A percentile compares a stretch with the other conserved stretches of the same genome.
Evolutionary conservation across 2,329 filamentous ascomycete genomes (phyloP).

Genomic region (Eutypella sp.): DNA sequence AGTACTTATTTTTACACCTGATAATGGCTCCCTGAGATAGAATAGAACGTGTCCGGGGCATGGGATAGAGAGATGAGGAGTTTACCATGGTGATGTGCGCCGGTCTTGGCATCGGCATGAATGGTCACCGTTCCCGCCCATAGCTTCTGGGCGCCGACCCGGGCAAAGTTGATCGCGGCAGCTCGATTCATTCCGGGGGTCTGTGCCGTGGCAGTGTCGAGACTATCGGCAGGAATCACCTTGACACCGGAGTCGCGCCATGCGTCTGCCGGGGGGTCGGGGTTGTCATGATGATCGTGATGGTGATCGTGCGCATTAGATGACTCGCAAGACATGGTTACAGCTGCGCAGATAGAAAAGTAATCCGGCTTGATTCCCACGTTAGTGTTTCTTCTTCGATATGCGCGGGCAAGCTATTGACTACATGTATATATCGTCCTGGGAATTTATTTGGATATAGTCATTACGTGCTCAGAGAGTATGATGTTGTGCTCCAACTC

Average conservation of each 20-base stretch:
- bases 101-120: conserved; percentile 38
- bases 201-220: conserved; percentile 36
- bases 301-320: conserved; percentile 1
- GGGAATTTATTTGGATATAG: not conserved
- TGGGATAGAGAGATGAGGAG: not conserved
- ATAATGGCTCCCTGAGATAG: too few species aligned
- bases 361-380: not conserved
- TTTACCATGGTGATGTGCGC: conserved; percentile 36
- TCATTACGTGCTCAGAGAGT: not conserved
- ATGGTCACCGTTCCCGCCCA: conserved; percentile 42
- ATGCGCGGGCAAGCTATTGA: too few species aligned
- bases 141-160: conserved; percentile 37
- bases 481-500: not conserved
- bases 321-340: conserved; percentile 1
- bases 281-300: not conserved
- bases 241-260: conserved; percentile 35
- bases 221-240: conserved; percentile 34
- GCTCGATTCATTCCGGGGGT: conserved; percentile 39
- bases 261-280: conserved; percentile 10
- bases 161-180: conserved; percentile 39
- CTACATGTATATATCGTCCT: too few species aligned
- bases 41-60: not conserved
- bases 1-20: too few species aligned
- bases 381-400: not conserved
- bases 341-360: not conserved